phyloP scores from a whole-genome alignment of 495 filamentous ascomycete genomes.

The Penicillium argentinense region DNA sequence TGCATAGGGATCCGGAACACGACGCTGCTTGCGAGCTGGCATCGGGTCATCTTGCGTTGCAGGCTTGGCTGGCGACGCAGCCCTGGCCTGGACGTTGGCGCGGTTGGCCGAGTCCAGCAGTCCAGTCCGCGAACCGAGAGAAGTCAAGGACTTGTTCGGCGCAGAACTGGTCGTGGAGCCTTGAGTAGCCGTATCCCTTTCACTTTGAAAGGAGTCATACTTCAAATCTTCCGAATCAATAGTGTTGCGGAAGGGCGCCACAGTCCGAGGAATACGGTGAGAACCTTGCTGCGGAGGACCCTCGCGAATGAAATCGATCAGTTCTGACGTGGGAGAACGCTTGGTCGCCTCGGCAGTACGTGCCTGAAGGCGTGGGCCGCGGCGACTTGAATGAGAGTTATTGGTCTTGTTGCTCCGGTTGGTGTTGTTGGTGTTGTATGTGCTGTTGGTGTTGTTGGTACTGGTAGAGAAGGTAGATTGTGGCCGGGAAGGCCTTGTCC shows the following conservation, averaged over 20 bases:
- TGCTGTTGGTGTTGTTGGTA: conserved; percentile 5
- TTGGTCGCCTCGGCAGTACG: conserved; percentile 61
- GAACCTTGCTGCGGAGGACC: conserved; percentile 61
- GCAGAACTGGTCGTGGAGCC: conserved; percentile 43
- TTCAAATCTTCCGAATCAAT: conserved; percentile 79
- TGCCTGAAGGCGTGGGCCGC: conserved; percentile 58
- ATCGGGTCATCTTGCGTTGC: conserved; percentile 21
- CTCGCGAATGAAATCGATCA: conserved; percentile 92
- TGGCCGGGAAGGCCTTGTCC: conserved; percentile 18
- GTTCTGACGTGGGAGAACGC: conserved; percentile 70
- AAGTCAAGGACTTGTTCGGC: conserved; percentile 47
- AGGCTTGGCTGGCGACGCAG: conserved; percentile 12
- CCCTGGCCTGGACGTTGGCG: conserved; percentile 18
- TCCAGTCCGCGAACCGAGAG: conserved; percentile 58
- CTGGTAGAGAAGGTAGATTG: conserved; percentile 16
- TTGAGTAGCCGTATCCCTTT: conserved; percentile 21
- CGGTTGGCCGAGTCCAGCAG: conserved; percentile 47
- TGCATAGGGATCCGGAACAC: conserved; percentile 86
- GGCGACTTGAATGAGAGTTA: conserved; percentile 18
- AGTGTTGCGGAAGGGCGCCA: conserved; percentile 81
- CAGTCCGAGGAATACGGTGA: conserved; percentile 75
- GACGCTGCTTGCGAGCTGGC: conserved; percentile 64
- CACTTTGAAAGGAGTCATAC: conserved; percentile 30
- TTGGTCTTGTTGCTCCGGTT: conserved; percentile 3
- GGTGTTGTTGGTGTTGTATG: conserved; percentile 1